Evolutionary conservation across 1,284 basidiomycete genomes (phyloP).

Genomic region (Phellinidium pouzarii): DNA sequence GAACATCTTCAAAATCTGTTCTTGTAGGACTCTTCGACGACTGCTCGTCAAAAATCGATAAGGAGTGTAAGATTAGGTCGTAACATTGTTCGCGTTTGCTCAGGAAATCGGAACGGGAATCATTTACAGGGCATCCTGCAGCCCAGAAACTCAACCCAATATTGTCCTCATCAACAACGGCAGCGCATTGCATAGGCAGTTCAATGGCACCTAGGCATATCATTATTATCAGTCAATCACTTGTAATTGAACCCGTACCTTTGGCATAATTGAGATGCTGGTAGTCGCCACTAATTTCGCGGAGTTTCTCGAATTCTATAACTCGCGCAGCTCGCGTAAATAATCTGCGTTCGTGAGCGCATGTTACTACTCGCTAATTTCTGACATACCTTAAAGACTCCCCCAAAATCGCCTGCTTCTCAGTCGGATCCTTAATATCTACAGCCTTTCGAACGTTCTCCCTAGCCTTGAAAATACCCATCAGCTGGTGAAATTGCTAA

Average conservation of each 20-base stretch:
- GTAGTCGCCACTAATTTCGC: slow-evolving; percentile 84
- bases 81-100: slow-evolving; percentile 74
- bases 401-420: slow-evolving; percentile 68
- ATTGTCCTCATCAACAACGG: slow-evolving; percentile 72
- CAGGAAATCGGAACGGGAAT: slow-evolving; percentile 55
- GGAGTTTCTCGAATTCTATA: slow-evolving; percentile 78
- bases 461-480: slow-evolving; percentile 56
- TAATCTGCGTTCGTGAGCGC: slow-evolving; percentile 41
- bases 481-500: slow-evolving; percentile 15
- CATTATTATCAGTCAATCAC: background rate
- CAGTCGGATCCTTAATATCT: slow-evolving; percentile 66
- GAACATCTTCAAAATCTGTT: slow-evolving; percentile 58
- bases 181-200: slow-evolving; percentile 81
- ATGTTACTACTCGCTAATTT: background rate
- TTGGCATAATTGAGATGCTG: slow-evolving; percentile 76
- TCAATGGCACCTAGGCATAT: slow-evolving; percentile 66
- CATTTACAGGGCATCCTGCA: slow-evolving; percentile 54
- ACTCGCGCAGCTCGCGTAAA: slow-evolving; percentile 85
- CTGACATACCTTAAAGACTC: slow-evolving; percentile 69
- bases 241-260: slow-evolving; percentile 38
- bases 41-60: slow-evolving; percentile 74
- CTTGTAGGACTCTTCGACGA: slow-evolving; percentile 28
- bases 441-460: slow-evolving; percentile 90
- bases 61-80: slow-evolving; percentile 73
- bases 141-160: slow-evolving; percentile 76